A percentile compares a stretch with the other conserved stretches of the same genome.
Evolutionary conservation across 805 yeast species (phyloP).

Genomic region (Spathaspora hagerdaliae): DNA sequence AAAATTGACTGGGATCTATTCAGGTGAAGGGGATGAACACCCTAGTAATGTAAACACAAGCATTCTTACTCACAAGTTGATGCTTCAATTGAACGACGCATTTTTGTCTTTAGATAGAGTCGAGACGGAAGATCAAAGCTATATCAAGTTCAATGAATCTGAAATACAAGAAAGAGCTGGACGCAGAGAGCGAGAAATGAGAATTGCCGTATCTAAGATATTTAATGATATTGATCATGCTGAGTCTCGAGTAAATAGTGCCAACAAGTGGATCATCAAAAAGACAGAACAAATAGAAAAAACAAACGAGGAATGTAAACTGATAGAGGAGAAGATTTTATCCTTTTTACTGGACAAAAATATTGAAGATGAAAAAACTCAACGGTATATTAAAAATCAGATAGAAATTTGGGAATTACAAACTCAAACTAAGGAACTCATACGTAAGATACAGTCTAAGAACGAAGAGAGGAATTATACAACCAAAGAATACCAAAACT

Average conservation of each 20-base stretch:
- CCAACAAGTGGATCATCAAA: constrained; percentile 27
- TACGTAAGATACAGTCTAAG: constrained; percentile 43
- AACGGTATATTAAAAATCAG: constrained; percentile 32
- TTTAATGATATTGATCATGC: constrained; percentile 43
- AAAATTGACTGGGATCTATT: constrained; percentile 46
- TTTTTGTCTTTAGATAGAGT: constrained; percentile 42
- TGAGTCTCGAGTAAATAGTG: constrained; percentile 28
- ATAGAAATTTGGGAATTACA: constrained; percentile 42
- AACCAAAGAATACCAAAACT: constrained; percentile 53
- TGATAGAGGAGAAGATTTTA: constrained; percentile 23
- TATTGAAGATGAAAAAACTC: constrained; percentile 11
- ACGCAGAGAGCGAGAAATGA: constrained; percentile 39
- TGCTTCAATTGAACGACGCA: constrained; percentile 50
- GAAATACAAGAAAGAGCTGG: constrained; percentile 39
- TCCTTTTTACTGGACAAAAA: constrained; percentile 17
- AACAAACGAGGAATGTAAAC: constrained; percentile 18
- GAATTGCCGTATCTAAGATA: constrained; percentile 43
- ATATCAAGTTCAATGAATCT: constrained; percentile 31
- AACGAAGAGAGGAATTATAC: constrained; percentile 63
- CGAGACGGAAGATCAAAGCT: constrained; percentile 37
- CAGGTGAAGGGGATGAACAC: constrained; percentile 23
- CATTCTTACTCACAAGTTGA: constrained; percentile 44
- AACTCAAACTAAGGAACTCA: constrained; percentile 40
- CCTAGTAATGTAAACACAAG: constrained; percentile 15
- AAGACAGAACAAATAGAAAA: constrained; percentile 27